Evolutionary conservation across 2,329 filamentous ascomycete genomes (phyloP).

Genomic region (Sarocladium oryzae): DNA sequence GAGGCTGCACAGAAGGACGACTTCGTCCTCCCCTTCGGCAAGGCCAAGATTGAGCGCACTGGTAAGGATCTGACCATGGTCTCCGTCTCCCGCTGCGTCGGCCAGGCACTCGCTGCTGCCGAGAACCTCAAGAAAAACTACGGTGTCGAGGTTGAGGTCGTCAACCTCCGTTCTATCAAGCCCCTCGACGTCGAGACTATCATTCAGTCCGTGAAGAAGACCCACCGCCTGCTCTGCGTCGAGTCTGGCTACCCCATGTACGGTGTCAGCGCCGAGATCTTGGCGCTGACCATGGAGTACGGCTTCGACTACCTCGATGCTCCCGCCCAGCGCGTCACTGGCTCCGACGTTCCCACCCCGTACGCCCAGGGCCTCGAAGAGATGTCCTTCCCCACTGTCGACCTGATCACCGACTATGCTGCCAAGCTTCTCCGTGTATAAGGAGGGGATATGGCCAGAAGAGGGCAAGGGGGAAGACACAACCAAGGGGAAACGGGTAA

Average conservation of each 20-base stretch:
- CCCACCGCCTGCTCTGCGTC: constrained; percentile 80
- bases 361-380: constrained; percentile 91
- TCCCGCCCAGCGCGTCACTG: constrained; percentile 88
- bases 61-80: constrained; percentile 97
- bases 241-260: constrained; percentile 96
- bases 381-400: constrained; percentile 89
- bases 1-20: constrained; percentile 93
- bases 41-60: constrained; percentile 96
- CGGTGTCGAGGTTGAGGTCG: constrained; percentile 89
- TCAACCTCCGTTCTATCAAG: constrained; percentile 97
- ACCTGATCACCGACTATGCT: constrained; percentile 79
- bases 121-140: constrained; percentile 94
- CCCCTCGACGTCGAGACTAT: constrained; percentile 93
- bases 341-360: constrained; percentile 93
- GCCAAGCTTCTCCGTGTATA: constrained; percentile 83
- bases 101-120: constrained; percentile 81
- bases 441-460: constrained; percentile 14
- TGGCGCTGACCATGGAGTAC: constrained; percentile 95
- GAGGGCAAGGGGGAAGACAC: background rate
- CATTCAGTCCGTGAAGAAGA: constrained; percentile 98
- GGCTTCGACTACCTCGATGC: constrained; percentile 96
- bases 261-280: constrained; percentile 85
- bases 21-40: constrained; percentile 95
- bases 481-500: background rate
- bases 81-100: constrained; percentile 88